These are phyloP conservation scores for Euphrasia arctica DNA, from an alignment of 305 asterid species.

Conservation along the genomic window DNA sequence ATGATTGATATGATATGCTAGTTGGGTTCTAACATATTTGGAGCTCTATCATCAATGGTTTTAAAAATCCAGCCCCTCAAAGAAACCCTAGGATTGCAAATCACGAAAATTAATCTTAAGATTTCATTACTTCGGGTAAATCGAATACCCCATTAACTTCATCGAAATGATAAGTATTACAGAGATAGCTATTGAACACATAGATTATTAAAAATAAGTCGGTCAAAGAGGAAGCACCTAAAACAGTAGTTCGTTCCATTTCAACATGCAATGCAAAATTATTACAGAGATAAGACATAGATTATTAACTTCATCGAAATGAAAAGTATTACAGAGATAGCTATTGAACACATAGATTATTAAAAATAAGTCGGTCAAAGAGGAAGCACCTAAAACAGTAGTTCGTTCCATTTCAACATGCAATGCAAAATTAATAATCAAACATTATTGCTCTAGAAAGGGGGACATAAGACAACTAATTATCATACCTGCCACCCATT, in stretches of 20 bases:
- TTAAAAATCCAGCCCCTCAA: constrained; percentile 4
- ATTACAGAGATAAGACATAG: no score
- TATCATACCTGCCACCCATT: constrained; percentile 84
- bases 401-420: background rate
- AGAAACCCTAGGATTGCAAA: background rate
- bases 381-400: constrained; percentile 14
- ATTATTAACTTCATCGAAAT: no score
- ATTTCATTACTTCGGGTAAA: constrained; percentile 16
- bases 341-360: constrained; percentile 10
- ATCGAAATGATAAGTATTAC: background rate
- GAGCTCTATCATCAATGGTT: constrained; percentile 16
- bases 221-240: constrained; percentile 16
- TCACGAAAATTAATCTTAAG: constrained; percentile 16
- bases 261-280: no score
- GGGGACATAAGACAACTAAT: background rate
- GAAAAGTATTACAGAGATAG: no score
- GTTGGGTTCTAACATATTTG: background rate
- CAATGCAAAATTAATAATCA: background rate
- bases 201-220: constrained; percentile 7
- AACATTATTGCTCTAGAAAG: background rate
- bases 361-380: constrained; percentile 2
- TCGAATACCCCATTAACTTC: constrained; percentile 8
- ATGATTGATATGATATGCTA: no score
- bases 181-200: constrained; percentile 2
- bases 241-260: no score